Conservation (phyloP, 306 rosid genomes). For the Lathyrus oleraceus region DNA sequence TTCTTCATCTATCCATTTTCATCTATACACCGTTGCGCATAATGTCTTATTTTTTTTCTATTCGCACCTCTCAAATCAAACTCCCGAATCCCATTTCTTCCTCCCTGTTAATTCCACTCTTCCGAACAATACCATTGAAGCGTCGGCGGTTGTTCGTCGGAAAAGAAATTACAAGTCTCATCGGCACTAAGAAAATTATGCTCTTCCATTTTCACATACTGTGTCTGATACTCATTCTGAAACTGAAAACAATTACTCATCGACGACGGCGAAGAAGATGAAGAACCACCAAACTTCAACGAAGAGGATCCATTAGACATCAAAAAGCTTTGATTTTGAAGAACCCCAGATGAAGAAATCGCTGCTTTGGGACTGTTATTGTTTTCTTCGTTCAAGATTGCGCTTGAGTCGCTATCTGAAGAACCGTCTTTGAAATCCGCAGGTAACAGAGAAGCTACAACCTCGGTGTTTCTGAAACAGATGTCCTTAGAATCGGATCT, state of each 20-base stretch:
- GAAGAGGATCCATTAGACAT: slow-evolving; percentile 45
- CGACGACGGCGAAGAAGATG: slow-evolving; percentile 46
- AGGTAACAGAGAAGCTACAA: slow-evolving; percentile 44
- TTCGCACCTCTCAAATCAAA: neutral
- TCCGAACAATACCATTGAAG: slow-evolving; percentile 82
- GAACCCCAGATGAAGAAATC: slow-evolving; percentile 52
- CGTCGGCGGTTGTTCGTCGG: slow-evolving; percentile 89
- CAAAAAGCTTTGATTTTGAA: slow-evolving; percentile 45
- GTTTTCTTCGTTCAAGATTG: slow-evolving; percentile 75
- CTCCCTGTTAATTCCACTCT: slow-evolving; percentile 51
- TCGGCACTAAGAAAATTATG: slow-evolving; percentile 85
- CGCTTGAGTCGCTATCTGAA: slow-evolving; percentile 91
- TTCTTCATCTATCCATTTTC: neutral
- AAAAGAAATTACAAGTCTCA: slow-evolving; percentile 79
- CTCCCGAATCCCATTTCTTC: neutral
- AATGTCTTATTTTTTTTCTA: slow-evolving; percentile 7
- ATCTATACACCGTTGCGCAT: slow-evolving; percentile 19
- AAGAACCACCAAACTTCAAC: slow-evolving; percentile 35
- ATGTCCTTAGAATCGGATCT: slow-evolving; percentile 50
- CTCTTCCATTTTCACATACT: slow-evolving; percentile 84
- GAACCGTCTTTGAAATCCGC: slow-evolving; percentile 75
- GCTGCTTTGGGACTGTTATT: slow-evolving; percentile 53
- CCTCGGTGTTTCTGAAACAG: slow-evolving; percentile 40
- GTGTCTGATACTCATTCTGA: slow-evolving; percentile 60
- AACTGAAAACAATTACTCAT: slow-evolving; percentile 57